Conservation (phyloP, 2,329 filamentous ascomycete species). For the Botryosphaeria dothidea region DNA sequence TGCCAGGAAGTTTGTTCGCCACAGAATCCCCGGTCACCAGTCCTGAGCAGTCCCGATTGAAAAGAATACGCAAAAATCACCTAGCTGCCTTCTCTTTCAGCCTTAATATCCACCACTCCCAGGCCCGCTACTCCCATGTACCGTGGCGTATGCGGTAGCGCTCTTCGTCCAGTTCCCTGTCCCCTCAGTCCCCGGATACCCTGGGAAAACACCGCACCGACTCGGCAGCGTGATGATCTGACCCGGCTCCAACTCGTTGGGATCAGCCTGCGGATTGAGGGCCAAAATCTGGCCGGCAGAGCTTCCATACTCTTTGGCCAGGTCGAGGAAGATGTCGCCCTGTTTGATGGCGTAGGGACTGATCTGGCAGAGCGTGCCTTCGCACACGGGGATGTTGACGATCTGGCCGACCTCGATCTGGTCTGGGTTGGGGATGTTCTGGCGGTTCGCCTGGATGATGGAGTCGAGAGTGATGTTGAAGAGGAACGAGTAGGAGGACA, state of each 20-base stretch:
- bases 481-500: slow-evolving; percentile 24
- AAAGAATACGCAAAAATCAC: not conserved
- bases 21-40: no score
- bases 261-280: slow-evolving; percentile 25
- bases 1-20: no score
- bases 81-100: no score
- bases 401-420: slow-evolving; percentile 24
- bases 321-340: slow-evolving; percentile 27
- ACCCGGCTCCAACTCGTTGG: slow-evolving; percentile 21
- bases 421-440: slow-evolving; percentile 26
- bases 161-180: not conserved
- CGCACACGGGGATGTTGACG: slow-evolving; percentile 29
- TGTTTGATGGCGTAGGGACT: slow-evolving; percentile 25
- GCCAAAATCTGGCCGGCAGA: slow-evolving; percentile 28
- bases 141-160: no score
- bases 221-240: slow-evolving; percentile 12
- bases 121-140: no score
- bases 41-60: not conserved
- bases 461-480: slow-evolving; percentile 29
- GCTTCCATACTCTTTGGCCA: slow-evolving; percentile 24
- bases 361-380: slow-evolving; percentile 24
- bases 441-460: slow-evolving; percentile 25
- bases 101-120: no score
- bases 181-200: not conserved
- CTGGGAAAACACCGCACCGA: not conserved